A percentile compares a stretch with the other conserved stretches of the same genome.
phyloP scores from a whole-genome alignment of 306 rosid species.

The Cucurbita moschata region DNA sequence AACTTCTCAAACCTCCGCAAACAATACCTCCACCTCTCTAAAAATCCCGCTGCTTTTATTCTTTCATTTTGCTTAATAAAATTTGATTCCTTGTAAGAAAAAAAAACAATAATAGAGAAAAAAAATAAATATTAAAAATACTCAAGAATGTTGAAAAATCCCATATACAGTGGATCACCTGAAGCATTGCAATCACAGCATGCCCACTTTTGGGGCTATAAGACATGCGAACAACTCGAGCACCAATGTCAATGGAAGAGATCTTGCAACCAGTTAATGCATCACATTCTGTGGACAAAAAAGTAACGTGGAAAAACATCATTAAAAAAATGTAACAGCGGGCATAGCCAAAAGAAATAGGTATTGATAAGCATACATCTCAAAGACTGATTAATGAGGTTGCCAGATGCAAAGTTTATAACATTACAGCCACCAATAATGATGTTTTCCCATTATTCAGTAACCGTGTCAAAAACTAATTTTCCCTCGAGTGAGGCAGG shows the following conservation, averaged over 20 bases:
- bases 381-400: not conserved
- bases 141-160: not conserved
- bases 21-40: not conserved
- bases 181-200: slow-evolving; percentile 72
- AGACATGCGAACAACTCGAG: slow-evolving; percentile 85
- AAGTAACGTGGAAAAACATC: not conserved
- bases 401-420: not conserved
- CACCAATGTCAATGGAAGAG: slow-evolving; percentile 76
- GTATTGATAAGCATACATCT: not conserved
- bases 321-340: not conserved
- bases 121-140: not conserved
- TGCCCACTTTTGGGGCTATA: slow-evolving; percentile 85
- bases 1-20: not conserved
- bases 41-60: not conserved
- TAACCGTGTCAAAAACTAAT: not conserved
- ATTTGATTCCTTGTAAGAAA: not conserved
- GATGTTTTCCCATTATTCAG: not conserved
- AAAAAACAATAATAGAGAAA: not conserved
- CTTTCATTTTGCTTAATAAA: not conserved
- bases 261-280: slow-evolving; percentile 90
- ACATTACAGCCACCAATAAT: not conserved
- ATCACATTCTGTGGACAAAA: slow-evolving; percentile 58
- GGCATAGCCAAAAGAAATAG: not conserved
- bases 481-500: not conserved
- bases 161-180: slow-evolving; percentile 30